Evolutionary conservation across 805 yeast genomes (phyloP).

Genomic region (Komagataella ulmi): DNA sequence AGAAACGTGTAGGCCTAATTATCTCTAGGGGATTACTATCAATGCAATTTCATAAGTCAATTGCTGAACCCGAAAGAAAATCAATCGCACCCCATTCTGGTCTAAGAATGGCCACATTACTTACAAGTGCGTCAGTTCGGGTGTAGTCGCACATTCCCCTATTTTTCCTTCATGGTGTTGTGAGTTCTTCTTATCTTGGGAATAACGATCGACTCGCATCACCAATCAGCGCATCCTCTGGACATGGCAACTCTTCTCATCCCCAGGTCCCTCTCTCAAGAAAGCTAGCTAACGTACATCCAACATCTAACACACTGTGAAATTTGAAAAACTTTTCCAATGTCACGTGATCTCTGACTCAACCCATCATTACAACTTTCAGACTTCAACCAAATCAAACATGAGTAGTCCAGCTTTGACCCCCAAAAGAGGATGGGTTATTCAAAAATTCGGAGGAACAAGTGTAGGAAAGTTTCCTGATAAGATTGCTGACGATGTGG

Average conservation of each 20-base stretch:
- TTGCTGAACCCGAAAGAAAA: no score
- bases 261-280: neutral
- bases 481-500: constrained; percentile 74
- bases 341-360: neutral
- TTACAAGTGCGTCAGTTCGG: no score
- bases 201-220: neutral
- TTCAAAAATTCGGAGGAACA: constrained; percentile 96
- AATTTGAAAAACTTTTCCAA: neutral
- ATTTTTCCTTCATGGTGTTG: no score
- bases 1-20: no score
- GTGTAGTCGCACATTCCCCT: no score
- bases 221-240: neutral
- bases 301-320: neutral
- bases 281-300: neutral
- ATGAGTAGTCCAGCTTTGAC: neutral
- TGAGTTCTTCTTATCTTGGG: no score
- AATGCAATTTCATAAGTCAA: no score
- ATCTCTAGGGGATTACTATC: no score
- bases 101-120: no score
- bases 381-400: neutral
- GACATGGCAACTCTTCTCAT: neutral
- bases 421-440: constrained; percentile 36
- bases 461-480: constrained; percentile 91
- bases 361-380: neutral
- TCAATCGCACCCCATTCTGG: no score